Evolutionary conservation across 2,329 filamentous ascomycete genomes (phyloP), one percentile per base, ranked within the genome.

Genomic region (Pseudocercospora pini-densiflorae): DNA sequence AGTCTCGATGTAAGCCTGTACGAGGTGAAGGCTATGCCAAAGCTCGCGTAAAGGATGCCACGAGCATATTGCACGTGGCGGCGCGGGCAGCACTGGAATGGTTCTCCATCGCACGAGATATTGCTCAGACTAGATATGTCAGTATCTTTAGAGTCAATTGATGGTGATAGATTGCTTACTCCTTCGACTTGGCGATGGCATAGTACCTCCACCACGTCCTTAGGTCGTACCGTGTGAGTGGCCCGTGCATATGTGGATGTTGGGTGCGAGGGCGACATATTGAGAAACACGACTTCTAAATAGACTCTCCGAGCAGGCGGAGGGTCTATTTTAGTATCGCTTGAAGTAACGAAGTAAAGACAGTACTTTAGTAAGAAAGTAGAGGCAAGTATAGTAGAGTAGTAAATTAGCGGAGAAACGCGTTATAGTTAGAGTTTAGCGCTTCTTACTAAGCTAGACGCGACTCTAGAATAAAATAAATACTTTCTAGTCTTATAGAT

Each of bases 21-120:
- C 74, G 0, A 76, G 65, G 58, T 81, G 77, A 0, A 83, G 73
- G 40, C 79, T 80, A 5, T 72, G 58, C 0, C 68, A 66, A 0
- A 85, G 75, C 59, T 84, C 82, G 0, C 73, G 63, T 0, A 84
- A 36, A 0, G 67, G 45, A 61, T 85, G 83, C 82, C 82, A 85
- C 5, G 80, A 82, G 2, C 79, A 71, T 1, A 81, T 77, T 0
- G 73, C 70, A 23, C 67, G 54, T 36, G 69, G 64, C 2, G 70
- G 70, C 10, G 54, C 59, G 4, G 65, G 68, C 5, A 36, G 43
- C 12, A 57, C 59, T 10, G 64, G 58, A 2, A 61, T 19, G 0
- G 72, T 68, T n/a, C 71, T 73, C 82, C 82, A 84, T 43, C 72
- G 71, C 0, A 84, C 75, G 0, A 84, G 75, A 60, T 79, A 84